phyloP scores from a whole-genome alignment of 2,329 filamentous ascomycete species.

The Rhynchosporium graminicola region DNA sequence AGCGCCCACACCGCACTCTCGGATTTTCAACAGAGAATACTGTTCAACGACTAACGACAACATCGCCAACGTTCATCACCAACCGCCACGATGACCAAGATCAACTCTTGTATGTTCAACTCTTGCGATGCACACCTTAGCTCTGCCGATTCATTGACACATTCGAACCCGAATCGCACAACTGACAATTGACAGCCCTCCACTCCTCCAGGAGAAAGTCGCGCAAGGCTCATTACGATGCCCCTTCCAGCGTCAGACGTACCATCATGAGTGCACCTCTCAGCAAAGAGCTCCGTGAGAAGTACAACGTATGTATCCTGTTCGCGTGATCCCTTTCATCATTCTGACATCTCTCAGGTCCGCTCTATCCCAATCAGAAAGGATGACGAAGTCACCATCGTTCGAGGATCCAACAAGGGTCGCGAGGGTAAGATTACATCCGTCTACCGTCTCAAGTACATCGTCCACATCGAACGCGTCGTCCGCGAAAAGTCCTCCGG shows the following conservation, averaged over 20 bases:
- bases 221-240: conserved; percentile 97
- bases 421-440: conserved; percentile 97
- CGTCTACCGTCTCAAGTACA: conserved; percentile 98
- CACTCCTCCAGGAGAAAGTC: conserved; percentile 94
- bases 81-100: conserved; percentile 67
- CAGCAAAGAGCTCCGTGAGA: conserved; percentile 95
- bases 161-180: background rate
- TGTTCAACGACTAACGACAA: conserved; percentile 28
- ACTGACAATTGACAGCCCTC: conserved; percentile 50
- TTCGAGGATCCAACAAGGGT: conserved; percentile 94
- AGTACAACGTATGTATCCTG: conserved; percentile 84
- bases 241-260: conserved; percentile 90
- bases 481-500: conserved; percentile 96
- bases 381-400: conserved; percentile 92
- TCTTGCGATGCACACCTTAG: conserved; percentile 13
- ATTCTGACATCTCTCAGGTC: conserved; percentile 58
- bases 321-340: background rate
- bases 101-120: conserved; percentile 56
- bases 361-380: conserved; percentile 96
- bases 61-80: conserved; percentile 34
- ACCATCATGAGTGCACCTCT: conserved; percentile 96
- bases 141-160: background rate
- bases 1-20: conserved; percentile 6
- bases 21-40: background rate
- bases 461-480: conserved; percentile 96